Conservation (phyloP, 2,329 filamentous ascomycete genomes). For the Diplocarpon mali region DNA sequence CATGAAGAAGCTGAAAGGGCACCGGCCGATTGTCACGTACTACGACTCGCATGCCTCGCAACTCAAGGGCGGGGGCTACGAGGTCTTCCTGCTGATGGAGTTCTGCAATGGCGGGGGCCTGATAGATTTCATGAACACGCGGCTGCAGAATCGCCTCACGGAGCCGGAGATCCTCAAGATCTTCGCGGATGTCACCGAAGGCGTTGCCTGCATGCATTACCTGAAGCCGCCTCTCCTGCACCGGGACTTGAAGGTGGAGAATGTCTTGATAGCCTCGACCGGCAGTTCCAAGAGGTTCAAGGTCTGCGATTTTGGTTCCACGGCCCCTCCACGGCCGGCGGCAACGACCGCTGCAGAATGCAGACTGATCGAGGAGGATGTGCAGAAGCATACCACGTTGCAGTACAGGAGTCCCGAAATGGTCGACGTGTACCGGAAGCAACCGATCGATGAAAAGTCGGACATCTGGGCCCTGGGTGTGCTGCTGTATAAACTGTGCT, state of each 20-base stretch:
- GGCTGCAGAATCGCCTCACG: conserved; percentile 88
- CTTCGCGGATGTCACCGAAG: conserved; percentile 90
- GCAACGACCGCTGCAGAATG: conserved; percentile 83
- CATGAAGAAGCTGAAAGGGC: conserved; percentile 98
- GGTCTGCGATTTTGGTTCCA: conserved; percentile 94
- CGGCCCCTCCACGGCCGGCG: conserved; percentile 72
- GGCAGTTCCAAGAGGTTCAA: conserved; percentile 71
- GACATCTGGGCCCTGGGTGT: conserved; percentile 96
- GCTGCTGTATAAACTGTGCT: conserved; percentile 93
- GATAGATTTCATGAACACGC: conserved; percentile 99
- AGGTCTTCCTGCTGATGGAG: conserved; percentile 98
- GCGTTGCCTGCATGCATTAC: conserved; percentile 98
- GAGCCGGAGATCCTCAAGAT: conserved; percentile 97
- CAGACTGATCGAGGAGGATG: conserved; percentile 86
- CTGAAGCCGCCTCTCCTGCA: conserved; percentile 87
- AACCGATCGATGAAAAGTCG: conserved; percentile 95
- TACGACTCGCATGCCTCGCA: conserved; percentile 97
- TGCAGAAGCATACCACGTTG: conserved; percentile 92
- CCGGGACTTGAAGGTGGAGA: conserved; percentile 94
- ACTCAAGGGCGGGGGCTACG: conserved; percentile 83
- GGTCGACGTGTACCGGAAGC: conserved; percentile 95
- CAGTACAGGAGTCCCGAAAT: conserved; percentile 98
- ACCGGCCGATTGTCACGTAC: conserved; percentile 92
- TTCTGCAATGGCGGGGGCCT: conserved; percentile 89
- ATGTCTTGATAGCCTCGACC: conserved; percentile 66